These are phyloP conservation scores for Cercospora nicotianae DNA, from an alignment of 2,329 filamentous ascomycete species.

Conservation along the genomic window DNA sequence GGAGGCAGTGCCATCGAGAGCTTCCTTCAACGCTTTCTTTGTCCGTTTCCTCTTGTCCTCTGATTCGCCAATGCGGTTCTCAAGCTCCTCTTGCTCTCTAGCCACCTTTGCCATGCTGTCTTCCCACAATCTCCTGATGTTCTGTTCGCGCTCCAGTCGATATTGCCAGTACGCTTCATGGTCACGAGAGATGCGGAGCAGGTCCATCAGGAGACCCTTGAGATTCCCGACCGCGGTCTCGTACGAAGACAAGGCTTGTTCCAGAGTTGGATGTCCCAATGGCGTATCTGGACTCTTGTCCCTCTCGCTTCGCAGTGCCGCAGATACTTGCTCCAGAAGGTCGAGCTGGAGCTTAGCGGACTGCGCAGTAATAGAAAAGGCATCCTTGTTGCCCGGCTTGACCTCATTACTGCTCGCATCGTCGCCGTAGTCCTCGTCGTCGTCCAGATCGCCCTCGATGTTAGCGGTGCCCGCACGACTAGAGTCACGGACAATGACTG, in stretches of 20 bases:
- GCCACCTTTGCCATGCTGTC: constrained; percentile 99
- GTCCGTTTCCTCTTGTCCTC: constrained; percentile 87
- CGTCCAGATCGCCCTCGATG: constrained; percentile 60
- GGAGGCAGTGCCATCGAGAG: constrained; percentile 58
- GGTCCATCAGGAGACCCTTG: constrained; percentile 77
- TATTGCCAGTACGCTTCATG: constrained; percentile 98
- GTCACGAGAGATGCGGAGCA: constrained; percentile 89
- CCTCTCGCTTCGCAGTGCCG: constrained; percentile 74
- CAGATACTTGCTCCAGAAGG: constrained; percentile 79
- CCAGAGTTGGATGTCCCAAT: constrained; percentile 73
- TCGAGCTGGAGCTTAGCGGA: constrained; percentile 92
- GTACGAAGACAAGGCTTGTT: constrained; percentile 79
- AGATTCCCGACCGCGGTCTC: constrained; percentile 87
- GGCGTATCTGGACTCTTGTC: constrained; percentile 66
- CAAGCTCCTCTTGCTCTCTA: constrained; percentile 86
- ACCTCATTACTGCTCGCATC: constrained; percentile 76
- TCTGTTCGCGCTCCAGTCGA: constrained; percentile 83
- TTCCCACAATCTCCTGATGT: constrained; percentile 95
- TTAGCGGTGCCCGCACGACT: constrained; percentile 50
- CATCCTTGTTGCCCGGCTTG: constrained; percentile 77
- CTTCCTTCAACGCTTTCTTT: constrained; percentile 85
- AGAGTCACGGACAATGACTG: constrained; percentile 44
- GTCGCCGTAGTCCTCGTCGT: constrained; percentile 76
- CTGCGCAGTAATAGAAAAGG: constrained; percentile 94
- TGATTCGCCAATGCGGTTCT: constrained; percentile 82